Conservation (phyloP, 371 early-diverging fungal species). For the Mucor racemosus region DNA sequence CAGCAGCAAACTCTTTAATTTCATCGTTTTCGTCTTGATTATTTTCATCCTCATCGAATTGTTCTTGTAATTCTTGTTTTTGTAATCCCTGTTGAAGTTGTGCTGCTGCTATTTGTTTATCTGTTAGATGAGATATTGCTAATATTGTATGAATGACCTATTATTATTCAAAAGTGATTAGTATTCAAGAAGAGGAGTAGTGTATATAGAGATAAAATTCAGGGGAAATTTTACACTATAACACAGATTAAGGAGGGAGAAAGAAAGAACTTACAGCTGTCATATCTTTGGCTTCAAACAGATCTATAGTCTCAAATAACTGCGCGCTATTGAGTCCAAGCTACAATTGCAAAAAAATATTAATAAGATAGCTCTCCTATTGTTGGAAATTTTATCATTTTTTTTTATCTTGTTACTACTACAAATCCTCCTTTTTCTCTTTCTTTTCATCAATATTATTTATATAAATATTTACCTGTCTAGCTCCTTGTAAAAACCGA, state of each 20-base stretch:
- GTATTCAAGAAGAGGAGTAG: background rate
- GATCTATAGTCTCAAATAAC: constrained; percentile 89
- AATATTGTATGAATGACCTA: constrained; percentile 49
- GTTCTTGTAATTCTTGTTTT: background rate
- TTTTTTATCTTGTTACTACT: background rate
- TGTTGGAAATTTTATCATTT: background rate
- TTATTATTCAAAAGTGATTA: background rate
- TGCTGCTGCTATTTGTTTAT: constrained; percentile 23
- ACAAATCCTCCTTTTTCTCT: background rate
- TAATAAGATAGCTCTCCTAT: constrained; percentile 4
- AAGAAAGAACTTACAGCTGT: constrained; percentile 53
- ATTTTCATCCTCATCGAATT: background rate
- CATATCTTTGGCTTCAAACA: constrained; percentile 90
- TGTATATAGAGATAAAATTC: background rate
- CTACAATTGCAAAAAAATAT: constrained; percentile 20
- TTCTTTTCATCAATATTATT: background rate
- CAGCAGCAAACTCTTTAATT: constrained; percentile 2
- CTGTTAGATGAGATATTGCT: constrained; percentile 33
- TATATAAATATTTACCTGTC: constrained; percentile 41
- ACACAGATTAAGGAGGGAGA: background rate
- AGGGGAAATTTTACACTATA: background rate
- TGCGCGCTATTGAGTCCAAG: constrained; percentile 77
- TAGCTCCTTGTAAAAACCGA: constrained; percentile 67
- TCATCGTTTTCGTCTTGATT: background rate
- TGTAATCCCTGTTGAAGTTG: background rate